A percentile compares a stretch with the other conserved stretches of the same genome.
phyloP scores from a whole-genome alignment of 345 rosid genomes.

The Microcos paniculata region DNA sequence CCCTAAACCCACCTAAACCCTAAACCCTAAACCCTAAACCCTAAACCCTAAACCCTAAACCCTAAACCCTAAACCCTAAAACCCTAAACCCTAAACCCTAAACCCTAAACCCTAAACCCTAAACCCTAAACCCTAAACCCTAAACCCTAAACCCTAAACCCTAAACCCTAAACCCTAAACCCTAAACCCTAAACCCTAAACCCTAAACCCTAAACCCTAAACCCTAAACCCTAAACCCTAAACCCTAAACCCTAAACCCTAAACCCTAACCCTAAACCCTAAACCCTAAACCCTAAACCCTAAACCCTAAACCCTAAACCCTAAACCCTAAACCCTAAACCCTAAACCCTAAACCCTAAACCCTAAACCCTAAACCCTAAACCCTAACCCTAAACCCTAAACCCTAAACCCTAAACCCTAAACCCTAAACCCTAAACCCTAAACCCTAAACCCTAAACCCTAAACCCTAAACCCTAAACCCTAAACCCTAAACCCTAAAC shows the following conservation, averaged over 20 bases:
- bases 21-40: conserved; percentile 16
- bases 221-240: conserved; percentile 19
- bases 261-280: conserved; percentile 17
- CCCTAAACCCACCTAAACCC: conserved; percentile 18
- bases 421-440: too few relatives aligned
- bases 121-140: conserved; percentile 18
- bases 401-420: too few relatives aligned
- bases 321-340: too few relatives aligned
- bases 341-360: too few relatives aligned
- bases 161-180: conserved; percentile 18
- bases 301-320: too few relatives aligned
- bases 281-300: conserved; percentile 12
- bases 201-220: conserved; percentile 19
- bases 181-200: background rate
- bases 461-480: too few relatives aligned
- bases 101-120: conserved; percentile 25
- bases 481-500: too few relatives aligned
- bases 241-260: background rate
- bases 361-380: too few relatives aligned
- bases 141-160: conserved; percentile 22
- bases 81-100: conserved; percentile 18
- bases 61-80: conserved; percentile 19
- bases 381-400: too few relatives aligned
- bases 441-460: too few relatives aligned
- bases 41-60: conserved; percentile 11